phyloP scores from a whole-genome alignment of 2,329 filamentous ascomycete species.

The Hymenoscyphus scutula region DNA sequence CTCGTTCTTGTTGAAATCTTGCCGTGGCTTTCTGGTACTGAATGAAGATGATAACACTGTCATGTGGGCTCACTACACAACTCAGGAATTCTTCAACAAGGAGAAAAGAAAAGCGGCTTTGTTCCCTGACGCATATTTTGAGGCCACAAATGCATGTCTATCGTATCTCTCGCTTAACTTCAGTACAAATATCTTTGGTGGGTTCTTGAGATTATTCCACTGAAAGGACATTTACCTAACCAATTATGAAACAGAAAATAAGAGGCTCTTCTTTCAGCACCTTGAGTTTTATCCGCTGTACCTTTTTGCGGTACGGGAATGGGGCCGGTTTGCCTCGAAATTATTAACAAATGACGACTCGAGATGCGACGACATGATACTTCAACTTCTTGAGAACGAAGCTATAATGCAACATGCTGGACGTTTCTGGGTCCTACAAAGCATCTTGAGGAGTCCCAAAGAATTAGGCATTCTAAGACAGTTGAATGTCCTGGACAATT shows the following conservation, averaged over 20 bases:
- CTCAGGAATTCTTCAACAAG: not conserved
- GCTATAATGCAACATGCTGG: not conserved
- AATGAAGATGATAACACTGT: not conserved
- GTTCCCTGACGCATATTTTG: not conserved
- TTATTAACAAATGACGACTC: not conserved
- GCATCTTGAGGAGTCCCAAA: not conserved
- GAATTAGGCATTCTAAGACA: not conserved
- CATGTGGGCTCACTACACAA: not conserved
- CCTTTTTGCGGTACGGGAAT: not conserved
- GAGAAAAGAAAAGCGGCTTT: not conserved
- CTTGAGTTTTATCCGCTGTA: not conserved
- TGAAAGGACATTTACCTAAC: not conserved
- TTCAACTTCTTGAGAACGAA: not conserved
- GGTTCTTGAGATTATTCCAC: not conserved
- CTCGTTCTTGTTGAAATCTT: not conserved
- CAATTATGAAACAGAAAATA: not conserved
- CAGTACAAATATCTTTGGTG: not conserved
- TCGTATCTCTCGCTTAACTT: not conserved
- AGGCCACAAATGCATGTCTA: not conserved
- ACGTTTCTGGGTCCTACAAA: not conserved
- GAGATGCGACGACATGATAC: not conserved
- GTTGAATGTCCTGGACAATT: not conserved
- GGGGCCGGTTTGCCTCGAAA: not conserved
- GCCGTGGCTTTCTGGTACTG: not conserved
- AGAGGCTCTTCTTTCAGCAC: not conserved